A percentile compares a stretch with the other conserved stretches of the same genome.
Conservation (phyloP, 805 yeast genomes). For the Yamadazyma ubonensis region DNA sequence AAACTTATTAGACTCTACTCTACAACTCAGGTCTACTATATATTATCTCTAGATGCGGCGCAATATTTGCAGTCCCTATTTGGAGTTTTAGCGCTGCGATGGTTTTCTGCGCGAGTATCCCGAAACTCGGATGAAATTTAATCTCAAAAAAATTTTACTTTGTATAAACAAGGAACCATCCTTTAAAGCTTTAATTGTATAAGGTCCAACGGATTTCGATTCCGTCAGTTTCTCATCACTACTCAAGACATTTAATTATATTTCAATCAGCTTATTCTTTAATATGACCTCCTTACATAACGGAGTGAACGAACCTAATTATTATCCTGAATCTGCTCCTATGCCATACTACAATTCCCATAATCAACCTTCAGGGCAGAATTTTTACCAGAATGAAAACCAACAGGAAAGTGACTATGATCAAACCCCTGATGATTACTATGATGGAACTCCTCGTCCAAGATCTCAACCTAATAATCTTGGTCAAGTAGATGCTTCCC, state of each 20-base stretch:
- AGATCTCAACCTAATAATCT: no score
- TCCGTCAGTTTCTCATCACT: no score
- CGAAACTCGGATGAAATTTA: conserved; percentile 10
- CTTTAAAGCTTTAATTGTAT: no score
- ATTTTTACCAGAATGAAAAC: conserved; percentile 3
- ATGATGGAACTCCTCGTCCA: conserved; percentile 5
- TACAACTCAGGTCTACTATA: not conserved
- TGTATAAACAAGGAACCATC: not conserved
- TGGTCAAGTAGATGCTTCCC: not conserved
- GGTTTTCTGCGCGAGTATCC: conserved; percentile 5
- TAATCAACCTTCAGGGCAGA: not conserved
- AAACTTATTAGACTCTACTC: no score
- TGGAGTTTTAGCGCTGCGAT: no score
- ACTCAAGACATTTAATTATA: not conserved
- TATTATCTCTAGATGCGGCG: conserved; percentile 5
- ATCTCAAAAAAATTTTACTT: conserved; percentile 3
- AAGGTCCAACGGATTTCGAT: no score
- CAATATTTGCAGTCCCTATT: not conserved
- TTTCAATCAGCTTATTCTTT: not conserved
- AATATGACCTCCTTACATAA: conserved; percentile 31
- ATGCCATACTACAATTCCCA: conserved; percentile 8
- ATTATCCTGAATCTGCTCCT: conserved; percentile 23
- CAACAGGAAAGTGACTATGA: not conserved
- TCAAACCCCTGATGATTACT: conserved; percentile 1
- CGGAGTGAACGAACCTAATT: conserved; percentile 23